Evolutionary conservation across 352 stramenopile genomes (phyloP).

Genomic region (Phytophthora citricola): DNA sequence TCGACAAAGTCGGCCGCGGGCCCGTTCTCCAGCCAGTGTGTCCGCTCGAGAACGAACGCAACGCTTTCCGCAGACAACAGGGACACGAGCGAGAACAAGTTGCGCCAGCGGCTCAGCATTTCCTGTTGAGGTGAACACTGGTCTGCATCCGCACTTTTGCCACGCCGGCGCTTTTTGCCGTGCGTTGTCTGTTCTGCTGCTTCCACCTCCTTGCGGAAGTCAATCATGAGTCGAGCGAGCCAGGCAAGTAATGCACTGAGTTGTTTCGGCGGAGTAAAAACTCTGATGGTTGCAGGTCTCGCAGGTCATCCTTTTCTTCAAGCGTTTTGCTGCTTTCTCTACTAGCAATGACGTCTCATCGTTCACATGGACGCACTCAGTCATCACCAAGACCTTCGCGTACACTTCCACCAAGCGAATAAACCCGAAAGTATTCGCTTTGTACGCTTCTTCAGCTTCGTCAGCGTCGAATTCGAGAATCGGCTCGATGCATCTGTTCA

Average conservation of each 20-base stretch:
- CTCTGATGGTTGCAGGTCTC: constrained; percentile 61
- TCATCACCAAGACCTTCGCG: constrained; percentile 61
- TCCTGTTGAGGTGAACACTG: constrained; percentile 44
- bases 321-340: constrained; percentile 49
- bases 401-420: constrained; percentile 79
- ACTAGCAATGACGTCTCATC: constrained; percentile 55
- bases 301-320: constrained; percentile 51
- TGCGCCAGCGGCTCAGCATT: constrained; percentile 68
- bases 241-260: constrained; percentile 59
- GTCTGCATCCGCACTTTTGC: constrained; percentile 39
- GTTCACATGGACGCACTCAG: constrained; percentile 57
- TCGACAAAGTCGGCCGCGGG: constrained; percentile 55
- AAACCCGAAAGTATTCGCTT: constrained; percentile 63
- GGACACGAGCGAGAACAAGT: constrained; percentile 72
- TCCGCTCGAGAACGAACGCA: constrained; percentile 66
- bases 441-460: constrained; percentile 52
- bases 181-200: constrained; percentile 44
- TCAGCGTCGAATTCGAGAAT: constrained; percentile 53
- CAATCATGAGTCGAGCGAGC: constrained; percentile 58
- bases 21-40: constrained; percentile 43
- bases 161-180: constrained; percentile 58
- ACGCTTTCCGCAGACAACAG: constrained; percentile 69
- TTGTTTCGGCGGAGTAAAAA: constrained; percentile 57
- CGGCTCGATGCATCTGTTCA: constrained; percentile 52
- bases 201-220: constrained; percentile 52